Conservation (phyloP, 306 rosid species). For the Medicago ruthenica region DNA sequence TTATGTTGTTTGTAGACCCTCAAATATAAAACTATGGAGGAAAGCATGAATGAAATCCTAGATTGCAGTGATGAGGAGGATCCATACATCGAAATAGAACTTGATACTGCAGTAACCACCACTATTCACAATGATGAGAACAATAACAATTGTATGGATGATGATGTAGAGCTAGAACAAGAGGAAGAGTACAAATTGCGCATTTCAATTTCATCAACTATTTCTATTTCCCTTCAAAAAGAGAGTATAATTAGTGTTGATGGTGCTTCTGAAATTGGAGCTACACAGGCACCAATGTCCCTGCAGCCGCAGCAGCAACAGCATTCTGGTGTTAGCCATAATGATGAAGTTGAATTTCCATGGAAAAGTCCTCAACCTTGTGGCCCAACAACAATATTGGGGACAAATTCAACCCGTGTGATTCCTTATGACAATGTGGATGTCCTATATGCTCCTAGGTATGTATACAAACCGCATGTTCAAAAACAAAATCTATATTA, state of each 20-base stretch:
- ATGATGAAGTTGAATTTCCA: conserved; percentile 2
- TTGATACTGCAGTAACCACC: not conserved
- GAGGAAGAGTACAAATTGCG: conserved; percentile 42
- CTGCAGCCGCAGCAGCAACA: not conserved
- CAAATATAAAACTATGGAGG: not conserved
- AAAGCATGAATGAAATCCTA: not conserved
- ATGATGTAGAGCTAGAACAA: not conserved
- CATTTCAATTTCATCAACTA: conserved; percentile 60
- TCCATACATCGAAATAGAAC: conserved; percentile 60
- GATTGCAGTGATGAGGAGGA: conserved; percentile 41
- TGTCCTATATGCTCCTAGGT: conserved; percentile 29
- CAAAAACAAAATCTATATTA: not conserved
- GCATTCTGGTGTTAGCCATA: not conserved
- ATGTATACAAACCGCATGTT: not conserved
- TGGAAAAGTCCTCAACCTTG: conserved; percentile 16
- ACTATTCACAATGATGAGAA: not conserved
- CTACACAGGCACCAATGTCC: not conserved
- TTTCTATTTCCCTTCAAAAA: conserved; percentile 39
- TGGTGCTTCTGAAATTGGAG: not conserved
- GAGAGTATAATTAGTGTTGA: not conserved
- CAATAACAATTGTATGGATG: conserved; percentile 5
- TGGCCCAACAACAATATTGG: not conserved
- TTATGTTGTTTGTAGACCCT: not conserved
- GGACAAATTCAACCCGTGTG: not conserved
- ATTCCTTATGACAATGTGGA: conserved; percentile 9